Base-by-base conservation (phyloP, 345 rosid species). In the Triadica sebifera region DNA sequence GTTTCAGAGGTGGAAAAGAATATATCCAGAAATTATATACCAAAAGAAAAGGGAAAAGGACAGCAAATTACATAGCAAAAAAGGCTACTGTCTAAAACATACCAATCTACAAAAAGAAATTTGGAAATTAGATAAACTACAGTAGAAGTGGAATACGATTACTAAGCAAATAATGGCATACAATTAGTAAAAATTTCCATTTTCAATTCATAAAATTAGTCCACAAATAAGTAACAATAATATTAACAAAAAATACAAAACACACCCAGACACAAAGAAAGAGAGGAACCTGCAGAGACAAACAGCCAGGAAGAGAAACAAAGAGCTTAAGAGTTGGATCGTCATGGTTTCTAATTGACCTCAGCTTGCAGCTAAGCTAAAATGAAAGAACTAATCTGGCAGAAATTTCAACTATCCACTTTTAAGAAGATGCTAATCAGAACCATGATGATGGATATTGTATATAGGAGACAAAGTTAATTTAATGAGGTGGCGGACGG, bases 301-400 rank as follows among this genome's bases (percentile, higher is more conserved):
- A 17, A 79, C 67, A 56, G 65, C 66, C 63, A 81, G 56, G 82
- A 75, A 70, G 74, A 83, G 62, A 74, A 74, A 63, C 77, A 79
- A 39, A 71, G 67, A 55, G 80, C 77, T 43, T 8, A 53, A 47
- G 5, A 72, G 45, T 17, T 59, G 73, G 55, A 73, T 56, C 71
- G 63, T 83, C 86, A 77, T 81, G 50, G 67, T 66, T 29, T 29
- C 34, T 29, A 29, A 29, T 29, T 29, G 34, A 29, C 34, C 34
- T 29, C 34, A 29, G 34, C 34, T 29, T 55, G 46, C 50, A 0
- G 9, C 47, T 63, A 38, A 38, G 11, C 47, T 58, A 58, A 8
- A 22, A 24, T 17, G 63, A 29, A 61, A 15, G 29, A 11, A 22
- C 2, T n/a, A 57, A 57, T 57, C 61, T 22, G 38, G 8, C 15